phyloP scores from a whole-genome alignment of 1,139 yeast species.

The Blastobotrys persicus region DNA sequence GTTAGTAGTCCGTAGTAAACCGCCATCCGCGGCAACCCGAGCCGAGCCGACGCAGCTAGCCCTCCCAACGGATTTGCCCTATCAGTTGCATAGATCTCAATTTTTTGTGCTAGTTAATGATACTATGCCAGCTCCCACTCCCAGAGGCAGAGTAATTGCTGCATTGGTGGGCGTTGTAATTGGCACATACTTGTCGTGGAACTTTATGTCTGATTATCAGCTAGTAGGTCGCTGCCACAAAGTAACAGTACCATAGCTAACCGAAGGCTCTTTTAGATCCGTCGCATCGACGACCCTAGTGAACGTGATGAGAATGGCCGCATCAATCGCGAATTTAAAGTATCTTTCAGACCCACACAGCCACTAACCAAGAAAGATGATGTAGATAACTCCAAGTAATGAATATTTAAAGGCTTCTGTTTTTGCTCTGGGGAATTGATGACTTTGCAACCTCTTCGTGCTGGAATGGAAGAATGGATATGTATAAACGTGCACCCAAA shows the following conservation, averaged over 20 bases:
- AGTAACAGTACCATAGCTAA: neutral
- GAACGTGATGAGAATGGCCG: constrained; percentile 29
- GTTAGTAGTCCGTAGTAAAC: no score
- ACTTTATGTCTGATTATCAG: constrained; percentile 37
- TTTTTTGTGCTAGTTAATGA: no score
- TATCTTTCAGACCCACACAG: constrained; percentile 37
- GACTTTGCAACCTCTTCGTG: no score
- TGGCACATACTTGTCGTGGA: constrained; percentile 34
- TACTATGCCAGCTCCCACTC: constrained; percentile 24
- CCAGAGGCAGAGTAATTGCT: constrained; percentile 37
- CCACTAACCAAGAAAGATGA: constrained; percentile 35
- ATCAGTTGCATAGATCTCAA: no score
- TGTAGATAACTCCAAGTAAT: neutral
- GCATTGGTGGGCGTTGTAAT: constrained; percentile 33
- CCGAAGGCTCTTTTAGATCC: constrained; percentile 19
- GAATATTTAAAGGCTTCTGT: no score
- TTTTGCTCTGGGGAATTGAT: no score
- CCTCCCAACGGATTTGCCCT: neutral
- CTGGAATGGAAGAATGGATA: no score
- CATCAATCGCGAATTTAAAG: constrained; percentile 33
- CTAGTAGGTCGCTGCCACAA: constrained; percentile 27
- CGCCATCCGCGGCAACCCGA: neutral
- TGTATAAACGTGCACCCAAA: no score
- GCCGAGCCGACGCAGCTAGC: neutral
- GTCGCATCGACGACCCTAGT: constrained; percentile 34